Evolutionary conservation across 2,329 filamentous ascomycete species (phyloP), one percentile per base, ranked within the genome.

Genomic region (Purpureocillium lavendulum): DNA sequence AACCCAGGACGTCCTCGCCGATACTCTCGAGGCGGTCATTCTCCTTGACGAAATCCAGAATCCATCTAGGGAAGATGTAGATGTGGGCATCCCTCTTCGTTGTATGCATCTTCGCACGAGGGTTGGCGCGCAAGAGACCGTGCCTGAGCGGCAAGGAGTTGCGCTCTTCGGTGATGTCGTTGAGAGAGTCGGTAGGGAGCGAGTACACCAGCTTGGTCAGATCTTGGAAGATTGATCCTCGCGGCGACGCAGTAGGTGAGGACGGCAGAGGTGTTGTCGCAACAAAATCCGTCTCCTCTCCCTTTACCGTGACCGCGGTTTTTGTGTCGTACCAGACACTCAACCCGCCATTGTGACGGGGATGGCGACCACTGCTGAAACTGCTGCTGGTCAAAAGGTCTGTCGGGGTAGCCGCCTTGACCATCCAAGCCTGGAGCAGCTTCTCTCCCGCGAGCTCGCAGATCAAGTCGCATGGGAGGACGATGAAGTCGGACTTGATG

Each of bases 251-350:
- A 4, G 51, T 40, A 0, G 77, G 70, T 9, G 79, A 69, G 4
- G 69, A 55, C 4, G 79, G 66, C 6, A 92, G 65, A 4, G 84
- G 79, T 0, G 84, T 75, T 1, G 85, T 87, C 8, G 83, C 86
- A 51, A 96, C 76, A 57, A 96, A 96, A 55, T 97, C 90, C 2
- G 87, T 92, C 59, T 95, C 88, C 59, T 96, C 87, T 34, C 83
- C 83, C 64, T 96, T 97, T 45, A 90, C 75, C 29, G 80, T 78
- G 6, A 78, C 80, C 45, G 84, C 82, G 2, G 67, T 62, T 56
- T 87, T 87, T 2, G 88, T 94, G 53, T 90, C 79, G 60, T 96
- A 97, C 80, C 85, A 97, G 2, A 98, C 84, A 6, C 84, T 83
- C 30, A 97, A 67, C 2, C 87, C 92, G 32, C 89, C 88, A 60